phyloP scores from a whole-genome alignment of 2,329 filamentous ascomycete species.

The Metarhizium guizhouense region DNA sequence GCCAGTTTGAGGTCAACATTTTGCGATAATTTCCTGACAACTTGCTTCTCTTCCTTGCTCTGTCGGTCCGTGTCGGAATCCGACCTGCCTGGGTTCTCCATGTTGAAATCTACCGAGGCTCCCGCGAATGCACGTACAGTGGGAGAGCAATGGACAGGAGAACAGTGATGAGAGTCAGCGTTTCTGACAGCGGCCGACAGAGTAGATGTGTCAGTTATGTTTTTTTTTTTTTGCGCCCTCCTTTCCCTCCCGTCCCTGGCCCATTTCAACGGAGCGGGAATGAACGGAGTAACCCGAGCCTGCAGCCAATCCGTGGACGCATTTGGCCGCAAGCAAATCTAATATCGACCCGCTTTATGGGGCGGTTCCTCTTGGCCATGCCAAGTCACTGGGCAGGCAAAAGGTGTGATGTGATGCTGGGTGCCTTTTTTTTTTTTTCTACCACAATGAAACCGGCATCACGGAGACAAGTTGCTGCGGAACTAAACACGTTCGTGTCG shows the following conservation, averaged over 20 bases:
- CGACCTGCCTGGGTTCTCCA: neutral
- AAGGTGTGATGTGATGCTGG: neutral
- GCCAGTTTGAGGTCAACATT: slow-evolving; percentile 13
- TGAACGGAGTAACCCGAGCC: neutral
- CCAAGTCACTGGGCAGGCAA: neutral
- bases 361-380: neutral
- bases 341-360: neutral
- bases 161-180: neutral
- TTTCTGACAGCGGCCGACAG: neutral
- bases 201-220: neutral
- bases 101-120: neutral
- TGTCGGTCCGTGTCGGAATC: slow-evolving; percentile 10
- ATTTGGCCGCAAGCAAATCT: neutral
- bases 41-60: slow-evolving; percentile 5
- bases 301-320: neutral
- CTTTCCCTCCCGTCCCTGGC: neutral
- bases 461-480: neutral
- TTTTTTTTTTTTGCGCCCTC: neutral
- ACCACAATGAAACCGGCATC: neutral
- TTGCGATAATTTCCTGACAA: slow-evolving; percentile 4
- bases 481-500: neutral
- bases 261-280: neutral
- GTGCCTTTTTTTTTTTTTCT: neutral
- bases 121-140: neutral
- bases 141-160: neutral